Percentiles rank a stretch among this genome's conserved stretches.
Evolutionary conservation across 2,329 filamentous ascomycete species (phyloP).

Genomic region (Lecanicillium sp.): DNA sequence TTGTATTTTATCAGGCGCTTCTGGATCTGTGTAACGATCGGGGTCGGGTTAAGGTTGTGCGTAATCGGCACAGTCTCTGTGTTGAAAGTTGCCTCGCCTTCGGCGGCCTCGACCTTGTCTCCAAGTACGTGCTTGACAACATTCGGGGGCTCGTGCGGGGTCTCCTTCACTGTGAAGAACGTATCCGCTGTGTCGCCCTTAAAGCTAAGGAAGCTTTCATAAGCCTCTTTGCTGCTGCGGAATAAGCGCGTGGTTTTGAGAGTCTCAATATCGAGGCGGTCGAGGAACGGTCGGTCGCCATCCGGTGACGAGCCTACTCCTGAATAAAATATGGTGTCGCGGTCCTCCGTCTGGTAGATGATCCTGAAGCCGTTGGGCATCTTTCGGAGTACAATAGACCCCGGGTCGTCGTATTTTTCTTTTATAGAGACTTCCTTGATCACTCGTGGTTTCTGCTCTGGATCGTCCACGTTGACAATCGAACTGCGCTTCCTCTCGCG

Average conservation of each 20-base stretch:
- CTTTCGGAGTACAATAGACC: background rate
- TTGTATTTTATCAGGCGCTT: conserved; percentile 24
- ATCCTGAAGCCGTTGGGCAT: background rate
- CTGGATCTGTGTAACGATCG: conserved; percentile 46
- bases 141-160: conserved; percentile 3
- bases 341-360: background rate
- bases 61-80: background rate
- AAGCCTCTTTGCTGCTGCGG: conserved; percentile 7
- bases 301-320: conserved; percentile 1
- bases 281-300: conserved; percentile 8
- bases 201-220: conserved; percentile 3
- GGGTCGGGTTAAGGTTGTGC: conserved; percentile 28
- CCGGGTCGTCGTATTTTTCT: conserved; percentile 9
- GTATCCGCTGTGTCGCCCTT: background rate
- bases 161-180: conserved; percentile 7
- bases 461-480: conserved; percentile 9
- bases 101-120: background rate
- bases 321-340: background rate
- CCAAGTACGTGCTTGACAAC: conserved; percentile 2
- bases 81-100: conserved; percentile 2
- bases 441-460: background rate
- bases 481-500: conserved; percentile 7
- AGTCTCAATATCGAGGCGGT: conserved; percentile 2
- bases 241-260: background rate
- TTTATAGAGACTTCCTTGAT: conserved; percentile 5